These are phyloP conservation scores for Lichtheimia hyalospora DNA, from an alignment of 371 early-diverging fungal species.

Conservation along the genomic window DNA sequence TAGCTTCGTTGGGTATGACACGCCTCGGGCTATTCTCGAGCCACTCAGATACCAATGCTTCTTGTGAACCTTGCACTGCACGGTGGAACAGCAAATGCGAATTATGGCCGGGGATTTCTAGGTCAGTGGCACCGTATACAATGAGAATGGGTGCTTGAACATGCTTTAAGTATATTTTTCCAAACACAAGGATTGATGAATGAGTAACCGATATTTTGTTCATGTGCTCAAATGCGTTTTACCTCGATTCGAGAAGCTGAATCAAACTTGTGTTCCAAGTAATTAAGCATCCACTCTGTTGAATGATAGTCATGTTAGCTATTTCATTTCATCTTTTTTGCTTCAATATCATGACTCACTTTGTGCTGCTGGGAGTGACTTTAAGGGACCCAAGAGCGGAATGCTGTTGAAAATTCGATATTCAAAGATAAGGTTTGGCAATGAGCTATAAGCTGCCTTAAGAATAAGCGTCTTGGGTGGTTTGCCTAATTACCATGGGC, in stretches of 20 bases:
- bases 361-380: conserved; percentile 27
- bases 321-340: background rate
- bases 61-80: conserved; percentile 21
- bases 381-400: conserved; percentile 39
- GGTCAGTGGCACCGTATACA: conserved; percentile 31
- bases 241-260: conserved; percentile 43
- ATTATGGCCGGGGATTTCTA: conserved; percentile 40
- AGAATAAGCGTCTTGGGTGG: conserved; percentile 41
- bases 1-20: conserved; percentile 32
- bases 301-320: background rate
- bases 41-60: conserved; percentile 15
- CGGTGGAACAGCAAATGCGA: conserved; percentile 40
- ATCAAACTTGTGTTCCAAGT: conserved; percentile 36
- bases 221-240: conserved; percentile 1
- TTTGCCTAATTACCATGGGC: conserved; percentile 9
- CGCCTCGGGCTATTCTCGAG: conserved; percentile 11
- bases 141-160: conserved; percentile 39
- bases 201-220: background rate
- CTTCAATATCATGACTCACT: conserved; percentile 16
- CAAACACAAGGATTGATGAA: conserved; percentile 1
- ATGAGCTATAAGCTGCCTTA: conserved; percentile 44
- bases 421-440: conserved; percentile 43
- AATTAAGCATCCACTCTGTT: conserved; percentile 34
- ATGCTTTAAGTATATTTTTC: conserved; percentile 16
- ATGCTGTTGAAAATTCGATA: conserved; percentile 30